A percentile compares a stretch with the other conserved stretches of the same genome.
Evolutionary conservation across 495 filamentous ascomycete genomes (phyloP).

Genomic region (Tuber indicum): DNA sequence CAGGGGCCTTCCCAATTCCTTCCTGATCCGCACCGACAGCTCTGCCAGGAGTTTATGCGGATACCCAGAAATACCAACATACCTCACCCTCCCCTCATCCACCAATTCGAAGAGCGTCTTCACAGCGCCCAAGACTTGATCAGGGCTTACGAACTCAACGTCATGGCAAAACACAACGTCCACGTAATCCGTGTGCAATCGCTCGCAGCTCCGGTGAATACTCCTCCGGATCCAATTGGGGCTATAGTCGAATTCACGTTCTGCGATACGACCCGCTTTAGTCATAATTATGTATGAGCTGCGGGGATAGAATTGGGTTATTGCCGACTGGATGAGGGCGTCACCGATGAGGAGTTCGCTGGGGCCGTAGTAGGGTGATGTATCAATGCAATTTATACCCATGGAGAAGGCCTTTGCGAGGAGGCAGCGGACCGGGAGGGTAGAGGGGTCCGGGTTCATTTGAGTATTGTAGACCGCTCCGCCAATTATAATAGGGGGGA

Average conservation of each 20-base stretch:
- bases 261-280: slow-evolving; percentile 58
- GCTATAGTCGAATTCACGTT: slow-evolving; percentile 62
- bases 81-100: slow-evolving; percentile 59
- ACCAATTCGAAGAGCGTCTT: slow-evolving; percentile 56
- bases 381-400: slow-evolving; percentile 82
- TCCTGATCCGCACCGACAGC: slow-evolving; percentile 63
- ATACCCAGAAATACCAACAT: slow-evolving; percentile 90
- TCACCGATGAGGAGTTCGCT: slow-evolving; percentile 77
- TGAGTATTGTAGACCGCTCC: slow-evolving; percentile 95
- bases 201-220: slow-evolving; percentile 53
- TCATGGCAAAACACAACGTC: slow-evolving; percentile 73
- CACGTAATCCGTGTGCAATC: slow-evolving; percentile 57
- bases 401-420: slow-evolving; percentile 66
- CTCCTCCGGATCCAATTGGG: slow-evolving; percentile 55
- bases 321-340: slow-evolving; percentile 58
- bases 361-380: slow-evolving; percentile 94
- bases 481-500: slow-evolving; percentile 85
- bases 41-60: slow-evolving; percentile 65
- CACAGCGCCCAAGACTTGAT: slow-evolving; percentile 57
- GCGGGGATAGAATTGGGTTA: slow-evolving; percentile 45
- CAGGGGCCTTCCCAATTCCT: slow-evolving; percentile 77
- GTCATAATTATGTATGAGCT: slow-evolving; percentile 57
- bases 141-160: slow-evolving; percentile 59
- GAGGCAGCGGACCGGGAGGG: slow-evolving; percentile 70
- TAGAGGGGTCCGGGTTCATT: slow-evolving; percentile 73